Base-by-base conservation (phyloP, 805 yeast genomes). In the Wickerhamomyces alni region DNA sequence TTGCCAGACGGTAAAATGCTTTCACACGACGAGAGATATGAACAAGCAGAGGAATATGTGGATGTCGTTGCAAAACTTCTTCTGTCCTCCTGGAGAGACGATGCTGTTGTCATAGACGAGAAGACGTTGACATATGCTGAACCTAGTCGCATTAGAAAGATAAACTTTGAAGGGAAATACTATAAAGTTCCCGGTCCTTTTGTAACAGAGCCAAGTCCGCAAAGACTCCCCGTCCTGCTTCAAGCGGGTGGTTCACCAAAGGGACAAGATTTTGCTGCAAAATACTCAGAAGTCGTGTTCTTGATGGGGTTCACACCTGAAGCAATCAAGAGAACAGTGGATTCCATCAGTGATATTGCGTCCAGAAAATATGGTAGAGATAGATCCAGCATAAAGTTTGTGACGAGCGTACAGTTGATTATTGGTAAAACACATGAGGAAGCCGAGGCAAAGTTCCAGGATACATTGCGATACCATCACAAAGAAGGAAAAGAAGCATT, bases 401-500 rank as follows among this genome's bases (percentile, higher is more conserved):
- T 66, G 22, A 61, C 63, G 27, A 54, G 61, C 21, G 47, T 64
- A 8, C 57, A 66, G 8, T 52, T 62, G 11, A 50, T 65, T n/a
- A 46, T 64, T 34, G 72, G 59, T 7, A 43, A 50, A 24, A 67
- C 71, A 12, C 60, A 59, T 31, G 68, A 66, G 40, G 66, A 58
- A 43, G 72, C 72, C 3, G 59, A 59, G 11, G 55, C 33, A 35
- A 48, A 50, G 33, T 39, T 41, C 16, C 60, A 59, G 38, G 65
- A 59, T 7, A 65, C 61, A 42, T 32, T 52, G 11, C n/a, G 15
- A 16, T 28, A 28, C 17, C 18, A 15, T 16, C 31, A n/a, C 8
- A 28, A 15, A 7, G 69, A 64, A 34, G 71, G 68, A 10, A 66
- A 66, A 3, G 64, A 61, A 38, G 66, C 65, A 1, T 46, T 65